Evolutionary conservation across 768 basidiomycete species (phyloP).

Genomic region (Myochromella boudieri): DNA sequence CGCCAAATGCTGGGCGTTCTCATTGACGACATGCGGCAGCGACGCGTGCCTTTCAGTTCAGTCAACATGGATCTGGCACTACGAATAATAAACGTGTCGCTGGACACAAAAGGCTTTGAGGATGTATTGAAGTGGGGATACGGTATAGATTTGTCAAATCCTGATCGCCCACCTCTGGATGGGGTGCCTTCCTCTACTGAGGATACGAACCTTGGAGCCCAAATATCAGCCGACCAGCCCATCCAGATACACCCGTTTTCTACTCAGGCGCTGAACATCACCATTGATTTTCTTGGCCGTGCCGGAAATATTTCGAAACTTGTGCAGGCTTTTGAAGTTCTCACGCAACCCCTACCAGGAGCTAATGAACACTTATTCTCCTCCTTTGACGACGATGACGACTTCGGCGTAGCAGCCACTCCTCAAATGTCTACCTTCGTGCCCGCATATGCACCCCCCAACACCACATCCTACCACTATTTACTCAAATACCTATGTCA

Average conservation of each 20-base stretch:
- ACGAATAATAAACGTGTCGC: constrained; percentile 66
- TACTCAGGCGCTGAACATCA: constrained; percentile 68
- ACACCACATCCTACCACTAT: constrained; percentile 64
- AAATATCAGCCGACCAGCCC: constrained; percentile 29
- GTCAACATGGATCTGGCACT: constrained; percentile 65
- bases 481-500: constrained; percentile 59
- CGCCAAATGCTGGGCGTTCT: constrained; percentile 48
- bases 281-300: constrained; percentile 68
- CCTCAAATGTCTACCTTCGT: constrained; percentile 32
- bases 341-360: constrained; percentile 68
- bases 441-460: constrained; percentile 49
- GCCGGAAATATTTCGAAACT: constrained; percentile 61
- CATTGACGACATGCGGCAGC: constrained; percentile 56
- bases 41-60: constrained; percentile 50
- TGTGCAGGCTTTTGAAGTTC: constrained; percentile 75
- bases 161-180: constrained; percentile 64
- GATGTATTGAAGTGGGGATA: constrained; percentile 66
- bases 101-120: constrained; percentile 57
- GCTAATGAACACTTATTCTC: constrained; percentile 46
- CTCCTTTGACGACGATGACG: constrained; percentile 70
- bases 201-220: neutral
- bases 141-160: constrained; percentile 74
- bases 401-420: constrained; percentile 46
- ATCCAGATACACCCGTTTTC: no score
- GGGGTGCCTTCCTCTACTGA: constrained; percentile 9